Evolutionary conservation across 2,329 filamentous ascomycete species (phyloP), one percentile per base, ranked within the genome.

Genomic region (Penicillium digitatum): DNA sequence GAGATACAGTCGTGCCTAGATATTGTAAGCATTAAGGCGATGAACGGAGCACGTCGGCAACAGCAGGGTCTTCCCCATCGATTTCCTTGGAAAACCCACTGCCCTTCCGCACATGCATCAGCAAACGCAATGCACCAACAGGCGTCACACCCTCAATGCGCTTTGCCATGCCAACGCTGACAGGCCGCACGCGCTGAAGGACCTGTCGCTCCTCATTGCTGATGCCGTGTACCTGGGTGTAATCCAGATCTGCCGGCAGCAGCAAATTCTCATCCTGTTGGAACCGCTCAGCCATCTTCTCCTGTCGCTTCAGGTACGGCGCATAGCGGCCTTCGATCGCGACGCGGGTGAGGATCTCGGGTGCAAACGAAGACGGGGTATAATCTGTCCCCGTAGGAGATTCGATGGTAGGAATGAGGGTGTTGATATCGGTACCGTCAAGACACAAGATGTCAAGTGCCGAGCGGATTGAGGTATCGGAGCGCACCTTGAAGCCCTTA

Each of bases 161-260:
- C 46, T 90, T 81, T 31, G 93, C 93, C 80, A 96, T 94, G 0
- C 90, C 93, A 22, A 99, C 79, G 57, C 84, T 95, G 73, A 95
- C 90, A 0, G 94, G 94, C 48, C 84, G 78, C 1, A 90, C 88
- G 2, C 79, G 76, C 55, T 82, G 81, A 34, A 99, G 78, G 4
- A 87, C 81, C 27, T 84, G 80, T 72, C 83, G 87, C 77, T 97
- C 94, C 55, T 90, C 91, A 35, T 85, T 82, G 53, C 89, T 91
- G 49, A 99, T 77, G 0, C 91, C 91, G 32, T 81, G 78, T 0
- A 99, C 81, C 12, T 73, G 66, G 40, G 84, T 80, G 66, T 96
- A 99, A 65, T 96, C 85, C 14, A 97, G 71, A 61, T 91, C 85
- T 0, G 79, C 62, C 0, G 93, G 90, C 12, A 99, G 75, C 14